Evolutionary conservation across 1,139 yeast species (phyloP).

Genomic region (Candida smagusa): DNA sequence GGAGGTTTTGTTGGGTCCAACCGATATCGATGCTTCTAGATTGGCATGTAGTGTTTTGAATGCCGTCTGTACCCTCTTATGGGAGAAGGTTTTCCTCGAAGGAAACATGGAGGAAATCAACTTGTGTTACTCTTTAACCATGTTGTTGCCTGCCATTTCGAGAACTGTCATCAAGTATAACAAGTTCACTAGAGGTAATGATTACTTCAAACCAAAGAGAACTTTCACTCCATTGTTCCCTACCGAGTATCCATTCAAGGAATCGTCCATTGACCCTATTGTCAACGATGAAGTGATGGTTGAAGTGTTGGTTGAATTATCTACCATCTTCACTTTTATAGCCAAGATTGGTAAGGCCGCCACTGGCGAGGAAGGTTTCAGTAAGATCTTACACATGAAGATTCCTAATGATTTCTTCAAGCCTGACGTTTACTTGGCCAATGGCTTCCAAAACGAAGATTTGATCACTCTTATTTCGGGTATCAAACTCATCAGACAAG

Average conservation of each 20-base stretch:
- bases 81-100: conserved; percentile 27
- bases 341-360: conserved; percentile 50
- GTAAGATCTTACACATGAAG: conserved; percentile 24
- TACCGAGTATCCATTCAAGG: conserved; percentile 59
- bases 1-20: conserved; percentile 51
- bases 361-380: conserved; percentile 45
- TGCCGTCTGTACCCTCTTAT: conserved; percentile 41
- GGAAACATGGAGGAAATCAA: conserved; percentile 25
- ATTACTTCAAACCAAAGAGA: conserved; percentile 56
- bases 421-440: conserved; percentile 30
- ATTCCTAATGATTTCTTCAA: conserved; percentile 33
- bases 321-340: conserved; percentile 56
- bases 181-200: conserved; percentile 50
- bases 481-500: conserved; percentile 54
- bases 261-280: conserved; percentile 68
- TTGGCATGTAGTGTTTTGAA: conserved; percentile 59
- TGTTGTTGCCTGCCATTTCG: conserved; percentile 52
- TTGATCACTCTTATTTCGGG: conserved; percentile 50
- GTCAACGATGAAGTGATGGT: conserved; percentile 69
- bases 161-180: conserved; percentile 51
- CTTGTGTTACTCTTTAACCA: conserved; percentile 45
- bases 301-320: conserved; percentile 69
- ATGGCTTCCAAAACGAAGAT: conserved; percentile 39
- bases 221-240: conserved; percentile 71
- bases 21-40: conserved; percentile 58